Conservation (phyloP, 139 green algal species). For the Haematococcus lacustris region DNA sequence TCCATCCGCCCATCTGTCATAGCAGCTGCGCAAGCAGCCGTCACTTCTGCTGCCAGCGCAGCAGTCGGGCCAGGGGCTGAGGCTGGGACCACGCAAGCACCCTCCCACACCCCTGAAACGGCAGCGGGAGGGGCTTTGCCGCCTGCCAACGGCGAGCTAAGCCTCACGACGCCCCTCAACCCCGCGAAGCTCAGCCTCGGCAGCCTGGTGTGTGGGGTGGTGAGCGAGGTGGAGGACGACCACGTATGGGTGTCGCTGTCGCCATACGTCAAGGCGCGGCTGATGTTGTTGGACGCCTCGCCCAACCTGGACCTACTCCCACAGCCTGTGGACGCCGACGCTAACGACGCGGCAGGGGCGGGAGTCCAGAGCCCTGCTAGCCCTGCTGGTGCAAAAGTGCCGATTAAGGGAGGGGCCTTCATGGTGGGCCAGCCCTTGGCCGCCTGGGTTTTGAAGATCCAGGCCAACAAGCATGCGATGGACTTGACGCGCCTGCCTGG, state of each 20-base stretch:
- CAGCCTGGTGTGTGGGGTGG: too few relatives aligned
- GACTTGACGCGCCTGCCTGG: slow-evolving; percentile 43
- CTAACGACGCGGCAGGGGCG: too few relatives aligned
- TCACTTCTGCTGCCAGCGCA: not conserved
- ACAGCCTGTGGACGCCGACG: too few relatives aligned
- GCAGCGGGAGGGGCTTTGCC: too few relatives aligned
- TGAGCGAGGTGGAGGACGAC: slow-evolving; percentile 26
- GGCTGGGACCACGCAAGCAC: too few relatives aligned
- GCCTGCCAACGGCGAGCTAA: too few relatives aligned
- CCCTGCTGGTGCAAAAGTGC: too few relatives aligned
- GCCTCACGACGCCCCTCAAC: too few relatives aligned
- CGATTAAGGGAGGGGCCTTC: too few relatives aligned
- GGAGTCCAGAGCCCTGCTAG: too few relatives aligned
- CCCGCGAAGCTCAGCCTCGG: too few relatives aligned
- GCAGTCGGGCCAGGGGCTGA: not conserved
- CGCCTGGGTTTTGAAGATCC: slow-evolving; percentile 24
- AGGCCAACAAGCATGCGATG: slow-evolving; percentile 27
- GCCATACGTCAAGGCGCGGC: slow-evolving; percentile 30
- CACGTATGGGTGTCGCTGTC: slow-evolving; percentile 42
- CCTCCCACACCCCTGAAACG: too few relatives aligned
- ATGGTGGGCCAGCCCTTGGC: slow-evolving; percentile 30
- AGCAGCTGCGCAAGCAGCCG: slow-evolving; percentile 15
- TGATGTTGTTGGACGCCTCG: slow-evolving; percentile 41
- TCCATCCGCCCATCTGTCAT: slow-evolving; percentile 19
- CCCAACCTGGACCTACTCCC: slow-evolving; percentile 22